Conservation (phyloP, 768 basidiomycete species). For the Lentinula sp. region DNA sequence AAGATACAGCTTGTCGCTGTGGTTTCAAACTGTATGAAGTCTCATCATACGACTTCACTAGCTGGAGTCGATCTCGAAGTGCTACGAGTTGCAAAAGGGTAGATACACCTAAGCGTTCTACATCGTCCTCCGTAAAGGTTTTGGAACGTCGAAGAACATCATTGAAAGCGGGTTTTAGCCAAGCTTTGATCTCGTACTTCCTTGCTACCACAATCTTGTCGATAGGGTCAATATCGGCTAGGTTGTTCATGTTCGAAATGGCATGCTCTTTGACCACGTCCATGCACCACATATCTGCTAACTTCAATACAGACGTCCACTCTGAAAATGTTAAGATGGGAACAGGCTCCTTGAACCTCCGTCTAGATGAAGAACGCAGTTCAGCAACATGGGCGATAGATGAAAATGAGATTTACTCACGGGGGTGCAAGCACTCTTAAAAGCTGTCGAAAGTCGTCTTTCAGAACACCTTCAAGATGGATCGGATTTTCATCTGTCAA, state of each 20-base stretch:
- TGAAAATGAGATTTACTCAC: background rate
- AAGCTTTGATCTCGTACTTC: background rate
- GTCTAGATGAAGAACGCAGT: background rate
- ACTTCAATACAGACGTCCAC: conserved; percentile 1
- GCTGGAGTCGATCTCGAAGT: background rate
- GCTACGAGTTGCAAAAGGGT: background rate
- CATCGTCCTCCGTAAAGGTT: background rate
- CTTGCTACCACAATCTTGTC: background rate
- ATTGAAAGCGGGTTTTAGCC: background rate
- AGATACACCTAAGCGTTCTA: background rate
- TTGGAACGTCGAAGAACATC: background rate
- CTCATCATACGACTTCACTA: background rate
- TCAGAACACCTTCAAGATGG: conserved; percentile 13
- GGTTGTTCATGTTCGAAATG: background rate
- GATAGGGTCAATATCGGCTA: background rate
- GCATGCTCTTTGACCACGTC: background rate
- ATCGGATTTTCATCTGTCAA: conserved; percentile 10
- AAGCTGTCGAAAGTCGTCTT: conserved; percentile 13
- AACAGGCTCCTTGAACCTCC: background rate
- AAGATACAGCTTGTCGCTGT: background rate
- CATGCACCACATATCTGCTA: conserved; percentile 2
- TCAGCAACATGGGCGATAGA: background rate
- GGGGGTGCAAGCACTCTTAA: background rate
- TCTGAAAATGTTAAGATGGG: background rate
- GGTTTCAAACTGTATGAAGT: too few species aligned